Evolutionary conservation across 202 grass and related monocot species (phyloP), one percentile per base, ranked within the genome.

Genomic region (Panicum hallii): DNA sequence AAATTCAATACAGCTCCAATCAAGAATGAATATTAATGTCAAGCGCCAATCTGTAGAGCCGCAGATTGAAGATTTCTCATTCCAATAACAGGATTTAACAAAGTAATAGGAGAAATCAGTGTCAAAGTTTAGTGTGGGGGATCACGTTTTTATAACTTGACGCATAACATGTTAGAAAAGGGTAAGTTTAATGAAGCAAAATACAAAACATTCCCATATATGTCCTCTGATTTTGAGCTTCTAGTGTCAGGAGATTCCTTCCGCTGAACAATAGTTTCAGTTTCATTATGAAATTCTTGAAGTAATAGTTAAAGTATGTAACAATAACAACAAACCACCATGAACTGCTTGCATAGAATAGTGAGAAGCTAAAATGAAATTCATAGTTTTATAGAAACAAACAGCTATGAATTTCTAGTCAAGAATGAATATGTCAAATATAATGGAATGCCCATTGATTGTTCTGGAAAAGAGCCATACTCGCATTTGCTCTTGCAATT

Each of bases 401-500:
- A 55, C 66, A 86, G 54, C 62, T 65, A 15, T 53, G n/a, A 79
- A 38, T 36, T 72, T 54, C 12, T 0, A 82, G 43, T 30, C 16
- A 86, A 56, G 48, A 52, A 87, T 79, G 58, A 43, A 58, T 46
- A 62, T 70, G 53, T 52, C 14, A 87, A 8, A 75, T 28, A 70
- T 69, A 36, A 64, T 15, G 23, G 44, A 48, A 55, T 52, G 34
- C 9, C 20, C 61, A 87, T 52, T 43, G 63, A 81, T 17, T 53
- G 78, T 79, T 40, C 6, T 80, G 62, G 52, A 72, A 84, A 77
- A 87, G 66, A 53, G 54, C 1, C 48, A 90, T 89, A 94, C 94
- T 87, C 85, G 89, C 97, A 99, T 94, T 89, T 75, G 90, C 48
- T 99, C 97, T 67, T 92, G 86, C 57, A 99, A 72, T 63, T 62